These are phyloP conservation scores for Suillus placidus DNA, from an alignment of 768 basidiomycete genomes.

Conservation along the genomic window DNA sequence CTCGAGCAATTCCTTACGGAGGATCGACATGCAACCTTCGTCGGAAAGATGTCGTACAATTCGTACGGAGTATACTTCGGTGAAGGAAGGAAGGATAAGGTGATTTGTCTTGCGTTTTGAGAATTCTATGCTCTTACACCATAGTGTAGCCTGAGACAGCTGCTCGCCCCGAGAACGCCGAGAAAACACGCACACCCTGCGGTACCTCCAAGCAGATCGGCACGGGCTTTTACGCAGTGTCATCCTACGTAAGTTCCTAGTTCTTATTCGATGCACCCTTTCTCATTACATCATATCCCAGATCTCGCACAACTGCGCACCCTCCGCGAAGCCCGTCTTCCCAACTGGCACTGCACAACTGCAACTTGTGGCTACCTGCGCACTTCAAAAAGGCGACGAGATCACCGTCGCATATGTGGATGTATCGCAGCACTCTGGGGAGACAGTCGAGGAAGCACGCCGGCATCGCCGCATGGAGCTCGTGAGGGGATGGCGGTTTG, in stretches of 20 bases:
- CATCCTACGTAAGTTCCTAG: constrained; percentile 59
- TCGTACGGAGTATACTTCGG: constrained; percentile 71
- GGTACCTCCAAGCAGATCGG: constrained; percentile 80
- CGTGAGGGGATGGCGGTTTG: constrained; percentile 80
- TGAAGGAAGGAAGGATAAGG: constrained; percentile 73
- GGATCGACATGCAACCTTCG: constrained; percentile 59
- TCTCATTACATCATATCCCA: constrained; percentile 19
- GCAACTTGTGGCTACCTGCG: constrained; percentile 64
- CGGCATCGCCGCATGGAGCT: constrained; percentile 72
- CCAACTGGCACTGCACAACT: constrained; percentile 67
- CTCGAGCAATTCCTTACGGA: constrained; percentile 71
- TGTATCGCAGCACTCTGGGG: constrained; percentile 55
- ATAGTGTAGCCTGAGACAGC: constrained; percentile 49
- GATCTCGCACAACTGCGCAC: constrained; percentile 76
- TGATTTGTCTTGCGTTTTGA: constrained; percentile 28
- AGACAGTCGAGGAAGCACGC: constrained; percentile 57
- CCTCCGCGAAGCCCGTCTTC: constrained; percentile 68
- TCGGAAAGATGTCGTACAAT: constrained; percentile 79
- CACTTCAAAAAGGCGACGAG: constrained; percentile 75
- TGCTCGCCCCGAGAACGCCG: constrained; percentile 67
- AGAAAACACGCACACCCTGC: constrained; percentile 74
- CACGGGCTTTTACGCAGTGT: constrained; percentile 72
- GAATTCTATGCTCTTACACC: constrained; percentile 7
- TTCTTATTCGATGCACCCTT: background rate
- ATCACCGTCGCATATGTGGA: constrained; percentile 79